Conservation (phyloP, 2,329 filamentous ascomycete genomes). For the Thelonectria discophora region DNA sequence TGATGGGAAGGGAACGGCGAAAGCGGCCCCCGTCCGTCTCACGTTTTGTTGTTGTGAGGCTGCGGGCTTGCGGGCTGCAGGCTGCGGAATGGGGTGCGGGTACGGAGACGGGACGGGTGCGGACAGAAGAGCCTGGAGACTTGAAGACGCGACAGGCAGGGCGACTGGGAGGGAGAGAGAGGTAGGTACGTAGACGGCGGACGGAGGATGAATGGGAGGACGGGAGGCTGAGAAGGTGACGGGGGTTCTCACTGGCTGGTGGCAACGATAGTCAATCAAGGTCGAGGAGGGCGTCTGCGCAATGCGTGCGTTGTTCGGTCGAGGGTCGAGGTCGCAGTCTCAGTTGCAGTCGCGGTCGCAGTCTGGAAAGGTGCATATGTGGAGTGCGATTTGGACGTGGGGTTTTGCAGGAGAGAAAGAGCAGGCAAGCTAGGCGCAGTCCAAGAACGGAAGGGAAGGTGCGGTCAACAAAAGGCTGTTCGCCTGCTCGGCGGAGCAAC, state of each 20-base stretch:
- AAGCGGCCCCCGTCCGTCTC: slow-evolving; percentile 17
- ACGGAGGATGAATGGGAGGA: not conserved
- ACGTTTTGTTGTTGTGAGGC: slow-evolving; percentile 28
- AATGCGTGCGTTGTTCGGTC: slow-evolving; percentile 39
- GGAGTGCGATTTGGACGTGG: slow-evolving; percentile 46
- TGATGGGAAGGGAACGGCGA: slow-evolving; percentile 11
- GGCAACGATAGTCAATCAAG: slow-evolving; percentile 15
- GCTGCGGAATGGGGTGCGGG: slow-evolving; percentile 21
- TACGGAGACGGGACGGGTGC: slow-evolving; percentile 20
- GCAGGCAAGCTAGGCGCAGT: slow-evolving; percentile 5
- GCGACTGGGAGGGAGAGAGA: not conserved
- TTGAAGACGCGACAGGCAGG: not conserved
- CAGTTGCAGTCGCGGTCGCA: slow-evolving; percentile 34
- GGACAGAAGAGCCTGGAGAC: slow-evolving; percentile 6
- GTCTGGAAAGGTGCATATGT: slow-evolving; percentile 41
- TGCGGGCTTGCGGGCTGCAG: slow-evolving; percentile 17
- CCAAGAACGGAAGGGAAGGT: slow-evolving; percentile 26
- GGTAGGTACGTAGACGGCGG: not conserved
- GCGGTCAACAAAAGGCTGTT: slow-evolving; percentile 31
- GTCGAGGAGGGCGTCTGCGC: slow-evolving; percentile 42
- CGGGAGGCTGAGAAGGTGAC: slow-evolving; percentile 2
- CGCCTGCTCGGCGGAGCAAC: slow-evolving; percentile 21
- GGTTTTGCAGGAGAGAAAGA: slow-evolving; percentile 49
- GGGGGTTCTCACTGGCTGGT: not conserved
- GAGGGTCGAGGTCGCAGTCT: not conserved